Percentiles rank a stretch among this genome's conserved stretches.
Evolutionary conservation across 2,329 filamentous ascomycete species (phyloP).

Genomic region (Neobulgaria alba): DNA sequence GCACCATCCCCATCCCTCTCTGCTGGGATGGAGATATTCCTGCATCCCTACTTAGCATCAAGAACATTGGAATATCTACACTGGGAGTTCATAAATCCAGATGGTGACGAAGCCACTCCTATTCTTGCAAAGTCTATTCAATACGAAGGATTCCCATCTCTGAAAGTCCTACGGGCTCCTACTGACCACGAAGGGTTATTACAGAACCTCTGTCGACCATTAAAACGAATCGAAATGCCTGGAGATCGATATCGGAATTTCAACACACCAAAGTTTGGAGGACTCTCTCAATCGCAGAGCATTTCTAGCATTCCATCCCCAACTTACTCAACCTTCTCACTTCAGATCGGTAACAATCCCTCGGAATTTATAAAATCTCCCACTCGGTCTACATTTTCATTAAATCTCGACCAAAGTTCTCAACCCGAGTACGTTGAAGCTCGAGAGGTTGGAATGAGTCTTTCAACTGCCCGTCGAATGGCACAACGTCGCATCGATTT

Average conservation of each 20-base stretch:
- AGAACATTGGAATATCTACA: slow-evolving; percentile 45
- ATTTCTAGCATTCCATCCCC: slow-evolving; percentile 12
- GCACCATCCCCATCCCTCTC: slow-evolving; percentile 45
- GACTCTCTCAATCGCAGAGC: slow-evolving; percentile 13
- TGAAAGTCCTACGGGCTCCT: slow-evolving; percentile 53
- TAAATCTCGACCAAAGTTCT: slow-evolving; percentile 9
- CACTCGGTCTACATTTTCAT: slow-evolving; percentile 16
- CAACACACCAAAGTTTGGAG: slow-evolving; percentile 20
- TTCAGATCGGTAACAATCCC: slow-evolving; percentile 6
- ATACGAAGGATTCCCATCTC: slow-evolving; percentile 51
- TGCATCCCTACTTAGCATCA: slow-evolving; percentile 57
- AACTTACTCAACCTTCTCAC: slow-evolving; percentile 12
- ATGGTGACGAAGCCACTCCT: slow-evolving; percentile 43
- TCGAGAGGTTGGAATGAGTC: slow-evolving; percentile 31
- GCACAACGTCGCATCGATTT: slow-evolving; percentile 58
- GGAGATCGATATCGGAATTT: slow-evolving; percentile 22
- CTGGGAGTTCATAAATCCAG: slow-evolving; percentile 46
- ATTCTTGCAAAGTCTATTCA: slow-evolving; percentile 57
- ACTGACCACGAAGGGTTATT: slow-evolving; percentile 62
- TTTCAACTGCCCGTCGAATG: slow-evolving; percentile 45
- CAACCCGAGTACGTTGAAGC: slow-evolving; percentile 4
- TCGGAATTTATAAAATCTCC: slow-evolving; percentile 13
- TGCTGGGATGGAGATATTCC: slow-evolving; percentile 46
- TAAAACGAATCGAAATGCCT: slow-evolving; percentile 22
- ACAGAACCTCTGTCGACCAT: slow-evolving; percentile 53